A percentile compares a stretch with the other conserved stretches of the same genome.
These are phyloP conservation scores for Rhynchospora pubera DNA, from an alignment of 176 grass and related monocot species.

Conservation along the genomic window DNA sequence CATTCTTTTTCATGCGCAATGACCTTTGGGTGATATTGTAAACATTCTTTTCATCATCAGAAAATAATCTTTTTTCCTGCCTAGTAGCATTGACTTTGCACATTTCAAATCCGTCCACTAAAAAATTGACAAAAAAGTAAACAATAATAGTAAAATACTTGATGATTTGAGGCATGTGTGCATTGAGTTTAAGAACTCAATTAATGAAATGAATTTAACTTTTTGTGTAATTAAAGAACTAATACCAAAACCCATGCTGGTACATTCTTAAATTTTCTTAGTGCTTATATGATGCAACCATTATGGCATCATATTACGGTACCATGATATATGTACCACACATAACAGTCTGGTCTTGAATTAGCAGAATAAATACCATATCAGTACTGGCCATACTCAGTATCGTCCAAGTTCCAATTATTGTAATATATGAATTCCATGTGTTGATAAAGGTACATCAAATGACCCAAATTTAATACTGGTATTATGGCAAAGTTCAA, in stretches of 20 bases:
- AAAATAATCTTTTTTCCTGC: constrained; percentile 29
- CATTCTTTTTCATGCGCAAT: constrained; percentile 21
- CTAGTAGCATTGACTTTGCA: constrained; percentile 61
- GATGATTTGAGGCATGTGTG: not conserved
- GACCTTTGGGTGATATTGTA: constrained; percentile 1
- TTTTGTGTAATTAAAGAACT: not conserved
- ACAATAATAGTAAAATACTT: not conserved
- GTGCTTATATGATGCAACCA: not conserved
- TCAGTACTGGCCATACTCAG: not conserved
- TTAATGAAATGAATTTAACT: not conserved
- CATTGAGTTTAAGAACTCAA: not conserved
- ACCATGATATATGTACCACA: not conserved
- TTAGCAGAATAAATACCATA: not conserved
- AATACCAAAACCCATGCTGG: not conserved
- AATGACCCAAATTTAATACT: not conserved
- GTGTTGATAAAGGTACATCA: not conserved
- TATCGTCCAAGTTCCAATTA: not conserved
- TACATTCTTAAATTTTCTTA: not conserved
- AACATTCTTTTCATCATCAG: constrained; percentile 19
- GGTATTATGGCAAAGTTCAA: not conserved
- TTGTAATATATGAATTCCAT: too few species aligned
- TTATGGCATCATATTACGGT: not conserved
- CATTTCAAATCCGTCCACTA: constrained; percentile 61
- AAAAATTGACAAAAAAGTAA: constrained; percentile 9
- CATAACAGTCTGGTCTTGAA: not conserved